Conservation (phyloP, 192 early-diverging fungal genomes). For the Nowakowskiella sp. region DNA sequence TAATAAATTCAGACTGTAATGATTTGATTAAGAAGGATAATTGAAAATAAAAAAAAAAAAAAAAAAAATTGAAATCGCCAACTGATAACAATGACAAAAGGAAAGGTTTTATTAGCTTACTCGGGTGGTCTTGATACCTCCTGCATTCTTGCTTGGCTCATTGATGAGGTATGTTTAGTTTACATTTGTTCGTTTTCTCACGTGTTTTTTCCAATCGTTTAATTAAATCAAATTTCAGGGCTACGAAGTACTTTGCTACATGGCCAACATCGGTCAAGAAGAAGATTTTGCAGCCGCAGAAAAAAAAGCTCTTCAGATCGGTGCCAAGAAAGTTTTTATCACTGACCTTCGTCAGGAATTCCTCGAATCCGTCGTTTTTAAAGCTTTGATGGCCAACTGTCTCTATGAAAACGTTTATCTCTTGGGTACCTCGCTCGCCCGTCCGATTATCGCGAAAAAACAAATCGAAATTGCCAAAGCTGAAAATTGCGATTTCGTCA, state of each 20-base stretch:
- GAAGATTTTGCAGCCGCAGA: slow-evolving; percentile 95
- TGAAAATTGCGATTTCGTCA: slow-evolving; percentile 92
- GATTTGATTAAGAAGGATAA: no score
- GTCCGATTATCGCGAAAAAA: slow-evolving; percentile 87
- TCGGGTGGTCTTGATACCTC: slow-evolving; percentile 98
- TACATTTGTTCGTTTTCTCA: background rate
- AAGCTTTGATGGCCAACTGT: slow-evolving; percentile 88
- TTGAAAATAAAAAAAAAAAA: no score
- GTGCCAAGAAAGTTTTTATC: slow-evolving; percentile 89
- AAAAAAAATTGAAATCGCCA: no score
- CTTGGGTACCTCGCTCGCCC: slow-evolving; percentile 93
- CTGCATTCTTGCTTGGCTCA: slow-evolving; percentile 96
- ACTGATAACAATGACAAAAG: slow-evolving; percentile 62
- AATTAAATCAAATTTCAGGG: slow-evolving; percentile 42
- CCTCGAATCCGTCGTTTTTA: slow-evolving; percentile 86
- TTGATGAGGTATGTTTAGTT: slow-evolving; percentile 60
- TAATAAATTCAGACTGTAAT: no score
- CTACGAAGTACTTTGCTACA: slow-evolving; percentile 93
- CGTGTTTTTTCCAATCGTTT: no score
- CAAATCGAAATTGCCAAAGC: slow-evolving; percentile 87
- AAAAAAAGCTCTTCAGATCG: slow-evolving; percentile 85
- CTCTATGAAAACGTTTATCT: slow-evolving; percentile 95
- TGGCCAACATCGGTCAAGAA: slow-evolving; percentile 98
- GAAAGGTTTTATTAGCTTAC: slow-evolving; percentile 88
- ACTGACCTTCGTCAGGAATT: slow-evolving; percentile 92